These are phyloP conservation scores for Irineochytrium annulatum DNA, from an alignment of 192 early-diverging fungal genomes.

Conservation along the genomic window DNA sequence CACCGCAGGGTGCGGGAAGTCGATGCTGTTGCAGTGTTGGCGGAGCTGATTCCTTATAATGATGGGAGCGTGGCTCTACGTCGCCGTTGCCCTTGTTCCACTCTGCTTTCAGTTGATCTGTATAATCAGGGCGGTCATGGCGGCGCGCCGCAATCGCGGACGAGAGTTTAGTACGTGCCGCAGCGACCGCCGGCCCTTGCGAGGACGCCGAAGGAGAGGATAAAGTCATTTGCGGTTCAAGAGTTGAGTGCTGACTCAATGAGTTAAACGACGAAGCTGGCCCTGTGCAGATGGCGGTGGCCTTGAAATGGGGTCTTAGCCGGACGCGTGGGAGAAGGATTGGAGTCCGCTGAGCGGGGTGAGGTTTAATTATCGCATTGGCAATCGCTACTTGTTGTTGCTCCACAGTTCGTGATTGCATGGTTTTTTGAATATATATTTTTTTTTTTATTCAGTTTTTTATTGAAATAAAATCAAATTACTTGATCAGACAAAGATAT, in stretches of 20 bases:
- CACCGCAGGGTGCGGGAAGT: constrained; percentile 51
- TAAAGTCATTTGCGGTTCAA: constrained; percentile 11
- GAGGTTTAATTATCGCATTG: constrained; percentile 68
- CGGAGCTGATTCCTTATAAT: constrained; percentile 65
- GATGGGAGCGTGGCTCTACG: constrained; percentile 51
- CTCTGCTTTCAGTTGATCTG: background rate
- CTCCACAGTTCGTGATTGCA: constrained; percentile 56
- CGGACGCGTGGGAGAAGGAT: constrained; percentile 66
- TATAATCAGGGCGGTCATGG: background rate
- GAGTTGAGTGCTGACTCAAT: background rate
- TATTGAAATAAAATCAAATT: too few species aligned
- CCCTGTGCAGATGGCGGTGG: constrained; percentile 47
- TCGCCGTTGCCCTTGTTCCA: constrained; percentile 33
- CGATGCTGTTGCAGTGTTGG: constrained; percentile 80
- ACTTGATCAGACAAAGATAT: too few species aligned
- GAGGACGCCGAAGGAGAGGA: constrained; percentile 62
- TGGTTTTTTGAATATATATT: too few species aligned
- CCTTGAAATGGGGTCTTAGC: constrained; percentile 57
- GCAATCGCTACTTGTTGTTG: constrained; percentile 77
- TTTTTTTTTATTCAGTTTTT: too few species aligned
- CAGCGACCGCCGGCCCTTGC: constrained; percentile 68
- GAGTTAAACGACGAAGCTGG: background rate
- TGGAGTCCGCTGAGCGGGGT: constrained; percentile 81
- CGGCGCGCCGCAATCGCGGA: constrained; percentile 68
- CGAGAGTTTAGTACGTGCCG: constrained; percentile 81